A percentile compares a stretch with the other conserved stretches of the same genome.
phyloP scores from a whole-genome alignment of 2,329 filamentous ascomycete species.

The Passalora sequoiae region DNA sequence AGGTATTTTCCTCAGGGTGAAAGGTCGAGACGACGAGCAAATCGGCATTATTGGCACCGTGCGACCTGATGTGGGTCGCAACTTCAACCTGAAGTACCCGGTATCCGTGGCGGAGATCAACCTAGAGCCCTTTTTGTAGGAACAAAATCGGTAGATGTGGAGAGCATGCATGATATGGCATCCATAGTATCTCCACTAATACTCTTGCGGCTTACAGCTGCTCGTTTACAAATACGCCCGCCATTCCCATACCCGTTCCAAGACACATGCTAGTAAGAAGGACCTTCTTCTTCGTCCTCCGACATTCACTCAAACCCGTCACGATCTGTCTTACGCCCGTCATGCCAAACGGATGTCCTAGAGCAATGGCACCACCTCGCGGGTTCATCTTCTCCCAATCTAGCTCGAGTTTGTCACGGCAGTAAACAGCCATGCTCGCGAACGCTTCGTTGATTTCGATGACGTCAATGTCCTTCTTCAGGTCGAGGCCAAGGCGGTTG shows the following conservation, averaged over 20 bases:
- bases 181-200: too few species aligned
- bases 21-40: constrained; percentile 63
- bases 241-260: constrained; percentile 35
- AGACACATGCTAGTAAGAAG: constrained; percentile 86
- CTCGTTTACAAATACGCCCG: constrained; percentile 46
- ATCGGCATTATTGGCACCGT: constrained; percentile 92
- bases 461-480: constrained; percentile 60
- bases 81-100: constrained; percentile 88
- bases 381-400: constrained; percentile 73
- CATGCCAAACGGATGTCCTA: constrained; percentile 78
- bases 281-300: constrained; percentile 61
- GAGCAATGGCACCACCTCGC: constrained; percentile 81
- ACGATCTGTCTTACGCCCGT: constrained; percentile 77
- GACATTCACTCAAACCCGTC: constrained; percentile 64
- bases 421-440: constrained; percentile 61
- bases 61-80: constrained; percentile 87
- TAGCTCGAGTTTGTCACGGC: constrained; percentile 64
- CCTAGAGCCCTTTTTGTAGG: constrained; percentile 81
- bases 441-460: constrained; percentile 92
- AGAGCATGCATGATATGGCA: too few species aligned
- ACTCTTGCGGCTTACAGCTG: constrained; percentile 19
- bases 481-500: constrained; percentile 31
- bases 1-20: constrained; percentile 71
- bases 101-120: constrained; percentile 94
- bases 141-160: too few species aligned